Evolutionary conservation across 352 stramenopile genomes (phyloP).

Genomic region (Plasmopara muralis): DNA sequence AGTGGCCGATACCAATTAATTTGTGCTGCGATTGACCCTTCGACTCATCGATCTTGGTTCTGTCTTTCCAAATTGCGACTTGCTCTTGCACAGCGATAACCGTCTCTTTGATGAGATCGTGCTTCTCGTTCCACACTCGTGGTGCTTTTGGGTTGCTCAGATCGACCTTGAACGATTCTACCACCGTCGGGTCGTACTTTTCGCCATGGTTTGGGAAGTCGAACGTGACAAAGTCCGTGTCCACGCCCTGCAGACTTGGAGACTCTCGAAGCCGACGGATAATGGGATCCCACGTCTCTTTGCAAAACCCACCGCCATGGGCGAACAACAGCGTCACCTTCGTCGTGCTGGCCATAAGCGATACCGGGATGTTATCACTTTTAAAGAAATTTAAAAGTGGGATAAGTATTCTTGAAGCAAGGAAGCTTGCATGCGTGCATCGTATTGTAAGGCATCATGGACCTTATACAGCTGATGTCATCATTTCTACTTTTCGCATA

Average conservation of each 20-base stretch:
- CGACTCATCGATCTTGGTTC: constrained; percentile 9
- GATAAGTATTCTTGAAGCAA: neutral
- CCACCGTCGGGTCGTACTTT: constrained; percentile 17
- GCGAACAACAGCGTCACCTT: constrained; percentile 40
- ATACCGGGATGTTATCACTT: neutral
- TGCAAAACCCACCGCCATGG: constrained; percentile 39
- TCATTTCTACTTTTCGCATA: neutral
- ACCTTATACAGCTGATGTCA: neutral
- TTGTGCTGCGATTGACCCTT: constrained; percentile 10
- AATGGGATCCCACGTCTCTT: constrained; percentile 45
- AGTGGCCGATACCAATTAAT: constrained; percentile 45
- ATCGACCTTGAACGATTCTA: constrained; percentile 22
- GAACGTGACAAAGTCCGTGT: constrained; percentile 29
- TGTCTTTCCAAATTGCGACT: constrained; percentile 24
- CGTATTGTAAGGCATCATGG: neutral
- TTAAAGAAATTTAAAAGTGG: neutral
- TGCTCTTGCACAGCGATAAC: constrained; percentile 19
- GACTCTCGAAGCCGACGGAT: constrained; percentile 22
- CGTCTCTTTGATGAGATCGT: constrained; percentile 22
- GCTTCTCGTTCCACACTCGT: constrained; percentile 20
- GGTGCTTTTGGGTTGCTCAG: constrained; percentile 20
- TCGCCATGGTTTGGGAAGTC: constrained; percentile 41
- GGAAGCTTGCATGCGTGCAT: neutral
- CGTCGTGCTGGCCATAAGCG: constrained; percentile 1
- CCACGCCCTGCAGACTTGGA: constrained; percentile 16